These are phyloP conservation scores for Novymonas esmeraldas DNA, from an alignment of 208 protist genomes.

Conservation along the genomic window DNA sequence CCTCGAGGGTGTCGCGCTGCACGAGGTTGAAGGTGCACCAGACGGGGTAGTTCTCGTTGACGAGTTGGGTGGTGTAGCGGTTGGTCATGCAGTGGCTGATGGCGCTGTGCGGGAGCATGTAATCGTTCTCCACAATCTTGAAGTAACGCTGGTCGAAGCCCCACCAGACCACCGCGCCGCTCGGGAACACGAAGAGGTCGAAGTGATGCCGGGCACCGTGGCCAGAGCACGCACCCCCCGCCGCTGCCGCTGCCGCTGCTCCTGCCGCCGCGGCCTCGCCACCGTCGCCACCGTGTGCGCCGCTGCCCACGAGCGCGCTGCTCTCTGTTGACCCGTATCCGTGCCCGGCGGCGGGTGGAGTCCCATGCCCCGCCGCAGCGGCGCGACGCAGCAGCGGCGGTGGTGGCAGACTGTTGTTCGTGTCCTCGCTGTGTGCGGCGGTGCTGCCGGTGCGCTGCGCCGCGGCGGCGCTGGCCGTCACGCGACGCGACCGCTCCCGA, in stretches of 20 bases:
- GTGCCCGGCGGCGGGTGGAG: background rate
- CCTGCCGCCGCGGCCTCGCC: constrained; percentile 21
- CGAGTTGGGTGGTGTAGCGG: constrained; percentile 65
- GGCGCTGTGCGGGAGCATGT: constrained; percentile 71
- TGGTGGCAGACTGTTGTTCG: background rate
- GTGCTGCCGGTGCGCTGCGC: background rate
- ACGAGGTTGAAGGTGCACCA: constrained; percentile 81
- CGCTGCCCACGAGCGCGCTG: background rate
- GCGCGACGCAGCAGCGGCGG: background rate
- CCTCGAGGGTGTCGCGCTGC: constrained; percentile 53
- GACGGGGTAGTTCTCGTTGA: constrained; percentile 81
- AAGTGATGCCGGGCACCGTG: constrained; percentile 33
- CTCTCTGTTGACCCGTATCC: background rate
- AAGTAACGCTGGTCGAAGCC: constrained; percentile 78
- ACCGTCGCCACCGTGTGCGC: constrained; percentile 4
- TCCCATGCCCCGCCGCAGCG: background rate
- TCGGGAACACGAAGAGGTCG: constrained; percentile 82
- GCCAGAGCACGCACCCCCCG: background rate
- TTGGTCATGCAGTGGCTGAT: constrained; percentile 64
- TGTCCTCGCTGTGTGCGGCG: background rate
- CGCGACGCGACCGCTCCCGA: constrained; percentile 1
- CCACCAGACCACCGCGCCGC: constrained; percentile 85
- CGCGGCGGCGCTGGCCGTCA: background rate
- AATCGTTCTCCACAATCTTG: constrained; percentile 82
- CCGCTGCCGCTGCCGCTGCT: constrained; percentile 9